These are phyloP conservation scores for Metschnikowia koreensis DNA, from an alignment of 805 yeast genomes.

Conservation along the genomic window DNA sequence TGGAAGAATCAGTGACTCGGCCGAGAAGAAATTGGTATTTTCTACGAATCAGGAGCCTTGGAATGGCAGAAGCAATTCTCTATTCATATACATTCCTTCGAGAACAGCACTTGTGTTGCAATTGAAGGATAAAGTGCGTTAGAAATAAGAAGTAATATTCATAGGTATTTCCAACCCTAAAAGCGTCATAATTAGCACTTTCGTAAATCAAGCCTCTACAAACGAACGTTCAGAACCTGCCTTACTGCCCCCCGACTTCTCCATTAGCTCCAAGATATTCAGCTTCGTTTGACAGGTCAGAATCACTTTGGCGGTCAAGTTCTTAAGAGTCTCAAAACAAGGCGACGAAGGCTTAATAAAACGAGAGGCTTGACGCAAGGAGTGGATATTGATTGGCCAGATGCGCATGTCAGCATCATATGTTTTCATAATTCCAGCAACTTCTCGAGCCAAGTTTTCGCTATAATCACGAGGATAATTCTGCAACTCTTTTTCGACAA, in stretches of 20 bases:
- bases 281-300: conserved; percentile 17
- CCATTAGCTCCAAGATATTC: conserved; percentile 10
- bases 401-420: conserved; percentile 32
- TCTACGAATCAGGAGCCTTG: conserved; percentile 74
- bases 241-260: background rate
- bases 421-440: conserved; percentile 38
- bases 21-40: conserved; percentile 43
- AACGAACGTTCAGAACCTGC: background rate
- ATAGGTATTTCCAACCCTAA: too few species aligned
- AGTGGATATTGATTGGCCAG: conserved; percentile 38
- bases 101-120: conserved; percentile 51
- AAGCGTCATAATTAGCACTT: background rate
- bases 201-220: background rate
- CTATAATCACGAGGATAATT: conserved; percentile 26
- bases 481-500: conserved; percentile 23
- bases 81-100: conserved; percentile 80
- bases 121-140: conserved; percentile 26
- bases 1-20: conserved; percentile 47
- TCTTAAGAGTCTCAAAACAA: conserved; percentile 14
- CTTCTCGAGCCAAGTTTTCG: conserved; percentile 31
- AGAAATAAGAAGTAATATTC: too few species aligned
- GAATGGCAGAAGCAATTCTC: conserved; percentile 74
- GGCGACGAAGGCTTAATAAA: conserved; percentile 9
- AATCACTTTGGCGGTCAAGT: conserved; percentile 15
- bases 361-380: conserved; percentile 26